Conservation (phyloP, 257 asterid species). For the Catharanthus roseus region DNA sequence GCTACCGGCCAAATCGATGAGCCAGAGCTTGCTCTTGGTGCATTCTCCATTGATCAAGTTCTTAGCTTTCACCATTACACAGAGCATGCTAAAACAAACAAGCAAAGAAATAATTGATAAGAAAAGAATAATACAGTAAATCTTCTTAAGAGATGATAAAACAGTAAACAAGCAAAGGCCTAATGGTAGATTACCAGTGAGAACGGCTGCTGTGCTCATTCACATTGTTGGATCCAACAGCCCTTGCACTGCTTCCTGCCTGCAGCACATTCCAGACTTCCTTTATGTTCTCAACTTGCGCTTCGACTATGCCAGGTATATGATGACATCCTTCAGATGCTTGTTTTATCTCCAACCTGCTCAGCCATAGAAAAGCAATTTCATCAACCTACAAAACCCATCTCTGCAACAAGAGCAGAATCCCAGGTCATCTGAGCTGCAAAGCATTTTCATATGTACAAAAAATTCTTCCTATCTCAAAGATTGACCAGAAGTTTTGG, state of each 20-base stretch:
- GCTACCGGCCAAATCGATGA: slow-evolving; percentile 98
- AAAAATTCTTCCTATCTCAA: too few species aligned
- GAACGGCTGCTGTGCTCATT: slow-evolving; percentile 99
- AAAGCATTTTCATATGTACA: neutral
- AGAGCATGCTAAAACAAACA: slow-evolving; percentile 67
- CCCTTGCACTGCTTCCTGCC: slow-evolving; percentile 88
- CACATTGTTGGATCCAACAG: slow-evolving; percentile 93
- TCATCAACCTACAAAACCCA: neutral
- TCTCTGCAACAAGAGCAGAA: neutral
- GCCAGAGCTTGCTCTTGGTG: slow-evolving; percentile 98
- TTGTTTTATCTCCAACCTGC: slow-evolving; percentile 93
- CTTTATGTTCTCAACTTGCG: slow-evolving; percentile 62
- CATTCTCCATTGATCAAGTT: slow-evolving; percentile 67
- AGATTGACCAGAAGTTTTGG: neutral
- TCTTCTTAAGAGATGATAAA: neutral
- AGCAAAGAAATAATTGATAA: neutral
- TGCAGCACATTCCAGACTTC: slow-evolving; percentile 92
- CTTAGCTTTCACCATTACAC: slow-evolving; percentile 74
- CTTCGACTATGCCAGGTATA: slow-evolving; percentile 88
- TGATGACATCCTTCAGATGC: slow-evolving; percentile 90
- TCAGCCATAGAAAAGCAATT: slow-evolving; percentile 11
- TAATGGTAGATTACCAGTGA: slow-evolving; percentile 57
- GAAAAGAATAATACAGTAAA: neutral
- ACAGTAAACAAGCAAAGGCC: slow-evolving; percentile 1
- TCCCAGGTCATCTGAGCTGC: neutral